phyloP scores from a whole-genome alignment of 2,329 filamentous ascomycete species.

The Epichloe gansuensis region DNA sequence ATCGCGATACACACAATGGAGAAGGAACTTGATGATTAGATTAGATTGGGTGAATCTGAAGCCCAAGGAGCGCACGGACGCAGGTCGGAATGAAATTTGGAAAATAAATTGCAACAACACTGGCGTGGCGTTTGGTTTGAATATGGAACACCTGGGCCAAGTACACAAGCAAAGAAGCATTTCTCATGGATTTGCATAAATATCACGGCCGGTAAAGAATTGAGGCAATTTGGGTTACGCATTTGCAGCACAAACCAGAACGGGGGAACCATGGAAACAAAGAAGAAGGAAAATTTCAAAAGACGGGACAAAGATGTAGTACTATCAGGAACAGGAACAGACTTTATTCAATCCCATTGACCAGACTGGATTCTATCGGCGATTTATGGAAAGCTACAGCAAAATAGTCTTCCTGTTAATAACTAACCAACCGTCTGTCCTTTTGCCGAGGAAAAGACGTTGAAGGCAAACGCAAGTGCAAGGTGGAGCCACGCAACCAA shows the following conservation, averaged over 20 bases:
- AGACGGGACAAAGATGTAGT: background rate
- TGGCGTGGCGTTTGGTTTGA: background rate
- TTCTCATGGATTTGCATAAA: background rate
- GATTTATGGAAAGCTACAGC: too few relatives aligned
- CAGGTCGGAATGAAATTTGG: background rate
- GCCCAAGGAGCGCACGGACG: background rate
- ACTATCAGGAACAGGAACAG: background rate
- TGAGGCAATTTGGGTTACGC: background rate
- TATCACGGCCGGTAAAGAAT: background rate
- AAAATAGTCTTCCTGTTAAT: too few relatives aligned
- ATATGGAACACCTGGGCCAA: background rate
- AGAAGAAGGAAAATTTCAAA: background rate
- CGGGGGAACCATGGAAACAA: background rate
- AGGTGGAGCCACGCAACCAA: background rate
- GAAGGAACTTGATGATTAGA: slow-evolving; percentile 6
- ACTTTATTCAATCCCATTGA: background rate
- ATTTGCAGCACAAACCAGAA: background rate
- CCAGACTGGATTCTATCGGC: too few relatives aligned
- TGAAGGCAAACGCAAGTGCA: background rate
- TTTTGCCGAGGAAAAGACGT: background rate
- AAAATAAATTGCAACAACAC: background rate
- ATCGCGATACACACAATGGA: slow-evolving; percentile 3
- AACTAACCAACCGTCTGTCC: too few relatives aligned
- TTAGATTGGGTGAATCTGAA: background rate
- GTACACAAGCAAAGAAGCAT: background rate